Conservation (phyloP, 2,329 filamentous ascomycete genomes). For the Scytalidium lignicola region DNA sequence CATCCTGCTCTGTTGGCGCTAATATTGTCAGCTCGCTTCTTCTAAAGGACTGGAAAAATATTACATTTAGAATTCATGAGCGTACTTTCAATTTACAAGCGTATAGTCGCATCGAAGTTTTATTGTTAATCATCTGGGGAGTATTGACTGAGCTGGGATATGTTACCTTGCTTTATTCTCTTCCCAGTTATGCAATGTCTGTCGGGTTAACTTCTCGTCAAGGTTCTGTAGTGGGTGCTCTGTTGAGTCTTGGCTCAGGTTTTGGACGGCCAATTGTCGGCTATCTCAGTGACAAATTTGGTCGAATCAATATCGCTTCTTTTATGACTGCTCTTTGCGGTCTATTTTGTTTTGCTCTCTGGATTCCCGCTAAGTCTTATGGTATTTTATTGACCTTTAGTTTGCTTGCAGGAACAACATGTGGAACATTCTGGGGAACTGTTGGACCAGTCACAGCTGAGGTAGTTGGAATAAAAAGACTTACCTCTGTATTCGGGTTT, state of each 20-base stretch:
- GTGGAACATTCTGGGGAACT: conserved; percentile 64
- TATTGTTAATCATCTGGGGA: conserved; percentile 44
- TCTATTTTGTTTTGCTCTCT: too few relatives aligned
- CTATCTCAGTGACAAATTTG: conserved; percentile 54
- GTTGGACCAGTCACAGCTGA: conserved; percentile 65
- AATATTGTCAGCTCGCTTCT: conserved; percentile 56
- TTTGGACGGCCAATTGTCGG: conserved; percentile 66
- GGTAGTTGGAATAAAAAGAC: conserved; percentile 60
- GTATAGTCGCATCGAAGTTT: conserved; percentile 54
- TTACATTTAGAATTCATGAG: conserved; percentile 58
- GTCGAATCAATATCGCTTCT: too few relatives aligned
- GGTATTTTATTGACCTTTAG: conserved; percentile 38
- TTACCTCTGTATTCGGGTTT: conserved; percentile 62
- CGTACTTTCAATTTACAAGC: conserved; percentile 58
- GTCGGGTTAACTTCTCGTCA: conserved; percentile 61
- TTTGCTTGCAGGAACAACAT: conserved; percentile 58
- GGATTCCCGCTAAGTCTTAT: too few relatives aligned
- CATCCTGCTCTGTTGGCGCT: conserved; percentile 46
- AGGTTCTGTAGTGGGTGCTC: conserved; percentile 62
- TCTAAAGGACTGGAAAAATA: conserved; percentile 64
- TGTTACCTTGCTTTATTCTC: conserved; percentile 5
- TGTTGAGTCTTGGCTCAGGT: conserved; percentile 61
- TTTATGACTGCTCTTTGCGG: too few relatives aligned
- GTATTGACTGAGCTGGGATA: too few relatives aligned
- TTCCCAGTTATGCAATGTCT: conserved; percentile 63